These are phyloP conservation scores for Yarrowia divulgata DNA, from an alignment of 805 yeast species.

Conservation along the genomic window DNA sequence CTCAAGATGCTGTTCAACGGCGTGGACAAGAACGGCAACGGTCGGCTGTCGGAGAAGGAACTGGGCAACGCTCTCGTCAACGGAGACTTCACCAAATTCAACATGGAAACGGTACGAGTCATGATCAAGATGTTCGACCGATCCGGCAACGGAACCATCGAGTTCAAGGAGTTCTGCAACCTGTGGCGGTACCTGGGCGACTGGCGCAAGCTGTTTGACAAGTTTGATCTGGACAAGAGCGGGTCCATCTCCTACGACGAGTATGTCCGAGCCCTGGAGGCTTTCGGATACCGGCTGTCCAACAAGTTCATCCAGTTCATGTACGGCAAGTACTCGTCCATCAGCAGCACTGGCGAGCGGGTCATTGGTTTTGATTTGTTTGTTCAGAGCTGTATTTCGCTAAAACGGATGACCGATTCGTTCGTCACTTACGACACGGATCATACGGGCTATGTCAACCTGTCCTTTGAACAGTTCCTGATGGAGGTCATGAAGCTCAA, in stretches of 20 bases:
- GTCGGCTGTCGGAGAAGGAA: constrained; percentile 63
- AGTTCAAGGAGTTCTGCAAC: constrained; percentile 67
- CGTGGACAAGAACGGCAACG: constrained; percentile 58
- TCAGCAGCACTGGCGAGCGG: constrained; percentile 47
- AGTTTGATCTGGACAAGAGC: constrained; percentile 65
- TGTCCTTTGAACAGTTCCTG: constrained; percentile 52
- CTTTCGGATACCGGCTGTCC: constrained; percentile 70
- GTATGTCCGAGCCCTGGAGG: constrained; percentile 64
- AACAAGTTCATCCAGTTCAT: constrained; percentile 63
- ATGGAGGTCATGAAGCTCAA: constrained; percentile 47
- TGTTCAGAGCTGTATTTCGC: constrained; percentile 79
- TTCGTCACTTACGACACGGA: constrained; percentile 80
- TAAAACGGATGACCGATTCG: constrained; percentile 76
- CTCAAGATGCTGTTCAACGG: constrained; percentile 45
- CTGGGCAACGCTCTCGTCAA: constrained; percentile 65
- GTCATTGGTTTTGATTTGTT: constrained; percentile 77
- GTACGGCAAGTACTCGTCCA: constrained; percentile 62
- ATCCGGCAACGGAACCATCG: constrained; percentile 55
- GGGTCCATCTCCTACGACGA: constrained; percentile 72
- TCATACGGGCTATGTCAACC: constrained; percentile 62
- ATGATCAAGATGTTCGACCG: constrained; percentile 71
- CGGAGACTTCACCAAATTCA: constrained; percentile 69
- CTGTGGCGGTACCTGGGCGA: constrained; percentile 73
- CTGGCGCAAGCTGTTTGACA: constrained; percentile 68
- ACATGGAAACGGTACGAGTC: constrained; percentile 63